Evolutionary conservation across 495 filamentous ascomycete genomes (phyloP), one percentile per base, ranked within the genome.

Genomic region (Collariella sp.): DNA sequence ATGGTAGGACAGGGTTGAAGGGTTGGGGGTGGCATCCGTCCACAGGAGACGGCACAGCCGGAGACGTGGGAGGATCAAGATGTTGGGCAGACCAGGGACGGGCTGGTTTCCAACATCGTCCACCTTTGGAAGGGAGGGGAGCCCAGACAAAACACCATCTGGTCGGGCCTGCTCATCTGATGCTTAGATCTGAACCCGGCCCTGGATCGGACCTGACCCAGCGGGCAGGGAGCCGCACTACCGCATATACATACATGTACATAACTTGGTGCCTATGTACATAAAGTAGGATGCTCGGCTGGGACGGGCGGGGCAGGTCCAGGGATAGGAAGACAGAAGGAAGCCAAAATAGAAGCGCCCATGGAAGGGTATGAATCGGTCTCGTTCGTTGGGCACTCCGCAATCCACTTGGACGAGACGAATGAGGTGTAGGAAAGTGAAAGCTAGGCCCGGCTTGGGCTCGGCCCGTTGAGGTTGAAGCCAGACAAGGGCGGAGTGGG

Each of bases 21-120:
- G 67, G 68, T 69, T 74, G 67, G 70, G 67, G 68, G 70, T 74
- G 67, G 70, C 68, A 74, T 73, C 67, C 71, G 66, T 46, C 67
- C 67, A 66, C 71, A 62, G 66, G 71, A 69, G 68, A 73, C 68
- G 63, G 63, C 58, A 55, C 33, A 56, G 50, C 42, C 52, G 43
- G 59, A 53, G 41, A 36, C 40, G 34, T 55, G 54, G 51, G 55
- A 41, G 60, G 23, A 54, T 24, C 24, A 46, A 38, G 56, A 52
- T 35, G 42, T 42, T 50, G 58, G 58, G 39, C 29, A 58, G 50
- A 57, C 61, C 58, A 64, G 61, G 58, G 54, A 61, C 54, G 47
- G 39, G 15, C 43, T 20, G 34, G 49, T 52, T 59, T 45, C 46
- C 39, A 54, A 46, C 24, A 55, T 41, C 39, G 34, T 55, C 7